Evolutionary conservation across 2,329 filamentous ascomycete species (phyloP).

Genomic region (Biscogniauxia marginata): DNA sequence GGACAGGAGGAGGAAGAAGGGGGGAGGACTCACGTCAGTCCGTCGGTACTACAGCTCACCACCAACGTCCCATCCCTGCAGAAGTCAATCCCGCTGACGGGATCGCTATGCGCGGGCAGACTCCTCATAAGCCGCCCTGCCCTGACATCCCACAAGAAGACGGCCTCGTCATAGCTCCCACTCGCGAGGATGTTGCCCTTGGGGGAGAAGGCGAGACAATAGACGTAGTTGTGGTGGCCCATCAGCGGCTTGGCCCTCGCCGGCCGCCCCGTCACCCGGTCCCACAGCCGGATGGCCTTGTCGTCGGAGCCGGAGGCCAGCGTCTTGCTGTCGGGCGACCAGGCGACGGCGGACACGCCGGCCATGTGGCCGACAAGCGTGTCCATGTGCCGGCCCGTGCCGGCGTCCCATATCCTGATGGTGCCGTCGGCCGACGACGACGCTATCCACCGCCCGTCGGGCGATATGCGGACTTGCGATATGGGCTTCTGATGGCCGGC

Average conservation of each 20-base stretch:
- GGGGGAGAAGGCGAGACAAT: conserved; percentile 91
- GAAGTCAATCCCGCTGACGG: conserved; percentile 91
- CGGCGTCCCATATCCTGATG: conserved; percentile 85
- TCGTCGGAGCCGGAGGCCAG: conserved; percentile 93
- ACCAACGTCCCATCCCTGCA: conserved; percentile 89
- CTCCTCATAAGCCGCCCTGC: conserved; percentile 85
- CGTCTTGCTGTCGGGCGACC: conserved; percentile 84
- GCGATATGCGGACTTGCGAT: conserved; percentile 85
- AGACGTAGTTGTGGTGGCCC: conserved; percentile 95
- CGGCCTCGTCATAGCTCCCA: conserved; percentile 94
- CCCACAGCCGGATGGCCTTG: conserved; percentile 93
- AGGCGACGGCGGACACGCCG: conserved; percentile 89
- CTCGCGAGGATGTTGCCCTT: conserved; percentile 97
- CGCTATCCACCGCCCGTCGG: conserved; percentile 85
- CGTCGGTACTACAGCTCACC: conserved; percentile 87
- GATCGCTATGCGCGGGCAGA: conserved; percentile 91
- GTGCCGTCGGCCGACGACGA: conserved; percentile 87
- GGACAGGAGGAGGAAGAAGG: conserved; percentile 6
- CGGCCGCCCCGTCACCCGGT: conserved; percentile 61
- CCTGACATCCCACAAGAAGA: conserved; percentile 94
- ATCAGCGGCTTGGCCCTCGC: conserved; percentile 61
- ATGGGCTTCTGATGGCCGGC: conserved; percentile 77
- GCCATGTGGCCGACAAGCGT: conserved; percentile 92
- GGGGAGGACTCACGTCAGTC: conserved; percentile 76
- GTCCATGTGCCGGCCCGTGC: conserved; percentile 75